phyloP scores from a whole-genome alignment of 2,329 filamentous ascomycete species.

The Hypoxylon sp. region DNA sequence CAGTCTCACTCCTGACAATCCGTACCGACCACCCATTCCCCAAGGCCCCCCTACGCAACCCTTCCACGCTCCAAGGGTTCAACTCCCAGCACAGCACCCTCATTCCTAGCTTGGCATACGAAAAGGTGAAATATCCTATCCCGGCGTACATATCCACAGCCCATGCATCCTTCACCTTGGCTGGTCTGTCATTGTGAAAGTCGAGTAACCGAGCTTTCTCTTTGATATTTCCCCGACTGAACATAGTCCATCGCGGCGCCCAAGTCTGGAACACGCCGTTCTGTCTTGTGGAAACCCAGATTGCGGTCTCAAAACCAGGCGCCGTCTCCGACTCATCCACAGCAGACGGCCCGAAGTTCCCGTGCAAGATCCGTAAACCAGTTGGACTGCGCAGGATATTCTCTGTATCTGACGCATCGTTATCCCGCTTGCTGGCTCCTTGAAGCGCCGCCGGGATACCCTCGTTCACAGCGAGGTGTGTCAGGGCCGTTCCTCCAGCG shows the following conservation, averaged over 20 bases:
- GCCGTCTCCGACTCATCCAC: constrained; percentile 21
- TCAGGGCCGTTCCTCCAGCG: constrained; percentile 51
- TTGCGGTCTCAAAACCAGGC: constrained; percentile 67
- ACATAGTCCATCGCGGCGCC: constrained; percentile 94
- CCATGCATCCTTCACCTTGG: constrained; percentile 47
- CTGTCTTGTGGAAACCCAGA: constrained; percentile 83
- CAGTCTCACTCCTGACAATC: constrained; percentile 55
- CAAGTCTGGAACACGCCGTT: constrained; percentile 84
- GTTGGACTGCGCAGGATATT: constrained; percentile 80
- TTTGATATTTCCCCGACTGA: constrained; percentile 86
- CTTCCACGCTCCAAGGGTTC: constrained; percentile 88
- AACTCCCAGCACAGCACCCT: constrained; percentile 88
- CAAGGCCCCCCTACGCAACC: constrained; percentile 76
- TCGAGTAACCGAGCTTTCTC: constrained; percentile 82
- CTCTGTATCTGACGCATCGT: constrained; percentile 48
- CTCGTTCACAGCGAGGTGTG: constrained; percentile 68
- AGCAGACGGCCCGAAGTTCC: constrained; percentile 72
- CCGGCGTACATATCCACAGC: constrained; percentile 89
- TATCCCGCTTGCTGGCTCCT: constrained; percentile 6
- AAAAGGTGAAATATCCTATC: constrained; percentile 93
- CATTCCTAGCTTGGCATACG: constrained; percentile 76
- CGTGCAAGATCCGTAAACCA: constrained; percentile 73
- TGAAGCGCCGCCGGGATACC: constrained; percentile 62
- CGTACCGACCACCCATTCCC: constrained; percentile 72
- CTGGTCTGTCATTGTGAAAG: constrained; percentile 50